These are phyloP conservation scores for Psilocybe sp. DNA, from an alignment of 768 basidiomycete genomes.

Conservation along the genomic window DNA sequence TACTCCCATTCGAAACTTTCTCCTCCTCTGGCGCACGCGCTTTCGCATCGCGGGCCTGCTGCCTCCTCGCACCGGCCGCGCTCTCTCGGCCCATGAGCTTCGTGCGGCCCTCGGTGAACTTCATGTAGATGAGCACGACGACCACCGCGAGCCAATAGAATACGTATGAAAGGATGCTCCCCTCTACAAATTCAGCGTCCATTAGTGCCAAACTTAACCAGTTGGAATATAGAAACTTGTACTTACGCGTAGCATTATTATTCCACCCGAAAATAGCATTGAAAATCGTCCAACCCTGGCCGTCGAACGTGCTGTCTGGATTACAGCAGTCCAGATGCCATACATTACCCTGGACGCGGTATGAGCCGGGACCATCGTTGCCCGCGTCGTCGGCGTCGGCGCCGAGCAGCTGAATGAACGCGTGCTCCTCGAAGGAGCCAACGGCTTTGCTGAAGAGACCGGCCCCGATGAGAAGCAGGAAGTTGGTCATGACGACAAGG, in stretches of 20 bases:
- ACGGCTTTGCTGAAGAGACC: conserved; percentile 86
- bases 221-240: background rate
- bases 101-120: conserved; percentile 67
- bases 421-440: conserved; percentile 67
- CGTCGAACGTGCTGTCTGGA: conserved; percentile 49
- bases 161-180: conserved; percentile 81
- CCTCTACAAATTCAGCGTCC: conserved; percentile 38
- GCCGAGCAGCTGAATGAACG: conserved; percentile 69
- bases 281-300: conserved; percentile 78
- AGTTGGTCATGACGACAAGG: conserved; percentile 88
- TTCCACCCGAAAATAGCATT: conserved; percentile 86
- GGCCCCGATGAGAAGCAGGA: conserved; percentile 90
- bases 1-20: background rate
- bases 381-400: conserved; percentile 63
- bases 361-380: conserved; percentile 83
- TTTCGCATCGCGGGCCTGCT: conserved; percentile 9
- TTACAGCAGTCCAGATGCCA: conserved; percentile 88
- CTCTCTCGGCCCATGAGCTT: conserved; percentile 58
- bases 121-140: conserved; percentile 59
- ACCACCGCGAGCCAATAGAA: conserved; percentile 92
- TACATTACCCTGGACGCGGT: conserved; percentile 75
- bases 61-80: conserved; percentile 31
- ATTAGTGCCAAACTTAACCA: background rate
- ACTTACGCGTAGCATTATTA: conserved; percentile 71
- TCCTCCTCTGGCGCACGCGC: conserved; percentile 3